Conservation (phyloP, 371 early-diverging fungal species). For the Mucor racemosus region DNA sequence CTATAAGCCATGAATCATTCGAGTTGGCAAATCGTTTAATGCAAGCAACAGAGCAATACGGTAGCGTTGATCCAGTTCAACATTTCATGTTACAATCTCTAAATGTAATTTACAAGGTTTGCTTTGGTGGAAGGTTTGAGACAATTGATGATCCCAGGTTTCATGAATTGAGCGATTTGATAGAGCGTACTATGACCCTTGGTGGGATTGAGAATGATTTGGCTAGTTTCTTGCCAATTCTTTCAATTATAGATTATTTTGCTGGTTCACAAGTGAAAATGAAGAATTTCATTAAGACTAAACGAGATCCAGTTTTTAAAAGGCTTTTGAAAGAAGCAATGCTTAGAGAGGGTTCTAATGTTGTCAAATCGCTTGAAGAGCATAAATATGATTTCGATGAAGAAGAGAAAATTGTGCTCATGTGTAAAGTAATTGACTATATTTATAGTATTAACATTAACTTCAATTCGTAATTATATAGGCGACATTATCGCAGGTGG, state of each 20-base stretch:
- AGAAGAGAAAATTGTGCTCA: slow-evolving; percentile 2
- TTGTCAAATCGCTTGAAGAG: slow-evolving; percentile 13
- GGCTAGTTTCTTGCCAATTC: slow-evolving; percentile 7
- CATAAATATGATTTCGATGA: neutral
- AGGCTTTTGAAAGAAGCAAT: slow-evolving; percentile 5
- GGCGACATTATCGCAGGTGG: slow-evolving; percentile 24
- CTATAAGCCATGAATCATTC: slow-evolving; percentile 7
- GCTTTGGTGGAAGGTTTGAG: slow-evolving; percentile 4
- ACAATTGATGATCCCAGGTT: slow-evolving; percentile 13
- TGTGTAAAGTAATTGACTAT: neutral
- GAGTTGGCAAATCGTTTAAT: slow-evolving; percentile 5
- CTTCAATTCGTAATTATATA: neutral
- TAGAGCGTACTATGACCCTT: neutral
- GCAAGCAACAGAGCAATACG: neutral
- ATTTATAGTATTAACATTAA: slow-evolving; percentile 1
- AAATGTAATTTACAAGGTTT: slow-evolving; percentile 15
- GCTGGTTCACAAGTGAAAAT: neutral
- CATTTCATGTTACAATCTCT: slow-evolving; percentile 8
- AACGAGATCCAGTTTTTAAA: slow-evolving; percentile 10
- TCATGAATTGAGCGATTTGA: neutral
- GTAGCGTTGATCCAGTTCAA: neutral
- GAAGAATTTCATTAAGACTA: neutral
- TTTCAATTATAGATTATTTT: slow-evolving; percentile 3
- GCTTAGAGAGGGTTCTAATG: neutral
- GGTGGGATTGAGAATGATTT: slow-evolving; percentile 15